Evolutionary conservation across 2,329 filamentous ascomycete genomes (phyloP), one percentile per base, ranked within the genome.

Genomic region (Exophiala mesophila): DNA sequence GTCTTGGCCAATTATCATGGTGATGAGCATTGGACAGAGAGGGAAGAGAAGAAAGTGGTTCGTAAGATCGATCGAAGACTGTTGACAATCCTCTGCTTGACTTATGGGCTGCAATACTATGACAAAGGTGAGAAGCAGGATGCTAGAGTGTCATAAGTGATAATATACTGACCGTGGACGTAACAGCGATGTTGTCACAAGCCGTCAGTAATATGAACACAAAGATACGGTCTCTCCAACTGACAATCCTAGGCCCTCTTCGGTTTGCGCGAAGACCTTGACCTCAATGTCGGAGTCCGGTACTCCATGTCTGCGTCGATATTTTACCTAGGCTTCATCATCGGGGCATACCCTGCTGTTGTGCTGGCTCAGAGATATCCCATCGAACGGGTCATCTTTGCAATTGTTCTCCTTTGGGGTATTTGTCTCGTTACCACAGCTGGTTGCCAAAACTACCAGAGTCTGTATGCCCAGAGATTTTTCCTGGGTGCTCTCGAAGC

Each of bases 251-350:
- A 65, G 60, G 66, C 65, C 5, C 55, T 69, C 1, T 70, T 69
- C 40, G 67, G 67, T 1, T 50, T 71, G 12, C 55, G 62, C 1
- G 55, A 55, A 5, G 69, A 72, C 37, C 56, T 70, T 4, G 58
- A 58, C 1, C 59, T 74, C 4, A 55, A 53, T 1, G 55, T 55
- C 0, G 70, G 70, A 13, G 60, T 66, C 30, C 61, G 66, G 7
- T 74, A 72, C 1, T 57, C 56, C 32, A 37, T 40, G 4, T 49
- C 45, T 17, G 52, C 40, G 21, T 45, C 43, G 8, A 45, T 49
- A 24, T 45, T 88, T 67, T 88, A 88, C 66, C 86, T 88, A 52
- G 83, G 84, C 26, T 84, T 85, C 80, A 70, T 88, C 2, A 78
- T 75, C 0, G 84, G 84, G 0, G 66, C 84, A 2, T 88, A 86